Conservation (phyloP, 345 rosid species). For the Acer campestre region DNA sequence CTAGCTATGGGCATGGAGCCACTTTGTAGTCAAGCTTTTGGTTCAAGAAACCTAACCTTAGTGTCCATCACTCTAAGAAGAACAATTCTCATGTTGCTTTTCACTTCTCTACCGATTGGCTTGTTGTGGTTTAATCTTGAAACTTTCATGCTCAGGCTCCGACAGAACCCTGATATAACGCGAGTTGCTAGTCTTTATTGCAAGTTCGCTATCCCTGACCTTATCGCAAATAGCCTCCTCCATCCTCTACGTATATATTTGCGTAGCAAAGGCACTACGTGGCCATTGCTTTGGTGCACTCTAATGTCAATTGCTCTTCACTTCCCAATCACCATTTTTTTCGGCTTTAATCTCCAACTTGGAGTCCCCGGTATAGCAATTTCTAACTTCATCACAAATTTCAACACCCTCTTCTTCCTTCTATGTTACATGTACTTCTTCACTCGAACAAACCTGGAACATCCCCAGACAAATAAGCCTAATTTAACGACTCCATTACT, state of each 20-base stretch:
- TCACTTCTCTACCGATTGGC: conserved; percentile 64
- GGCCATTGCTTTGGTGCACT: conserved; percentile 90
- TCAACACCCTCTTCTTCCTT: conserved; percentile 61
- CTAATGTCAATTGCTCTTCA: conserved; percentile 58
- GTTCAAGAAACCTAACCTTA: conserved; percentile 58
- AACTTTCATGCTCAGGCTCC: conserved; percentile 66
- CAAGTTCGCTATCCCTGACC: conserved; percentile 73
- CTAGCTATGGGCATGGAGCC: conserved; percentile 95
- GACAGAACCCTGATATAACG: conserved; percentile 65
- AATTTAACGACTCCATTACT: not conserved
- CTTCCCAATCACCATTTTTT: conserved; percentile 53
- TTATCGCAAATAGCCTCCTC: conserved; percentile 70
- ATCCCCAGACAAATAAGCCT: too few species aligned
- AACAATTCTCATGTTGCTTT: conserved; percentile 64
- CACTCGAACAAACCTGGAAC: conserved; percentile 1
- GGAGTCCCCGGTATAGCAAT: conserved; percentile 83
- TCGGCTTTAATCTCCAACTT: conserved; percentile 54
- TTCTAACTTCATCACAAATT: conserved; percentile 62
- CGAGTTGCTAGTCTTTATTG: conserved; percentile 69
- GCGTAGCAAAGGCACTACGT: conserved; percentile 78
- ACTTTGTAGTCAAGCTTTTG: conserved; percentile 83
- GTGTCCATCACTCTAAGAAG: conserved; percentile 56
- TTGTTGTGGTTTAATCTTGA: conserved; percentile 72
- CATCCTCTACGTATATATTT: conserved; percentile 86
- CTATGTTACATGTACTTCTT: conserved; percentile 45